phyloP scores from a whole-genome alignment of 2,329 filamentous ascomycete genomes.

The Aureobasidium sp. region DNA sequence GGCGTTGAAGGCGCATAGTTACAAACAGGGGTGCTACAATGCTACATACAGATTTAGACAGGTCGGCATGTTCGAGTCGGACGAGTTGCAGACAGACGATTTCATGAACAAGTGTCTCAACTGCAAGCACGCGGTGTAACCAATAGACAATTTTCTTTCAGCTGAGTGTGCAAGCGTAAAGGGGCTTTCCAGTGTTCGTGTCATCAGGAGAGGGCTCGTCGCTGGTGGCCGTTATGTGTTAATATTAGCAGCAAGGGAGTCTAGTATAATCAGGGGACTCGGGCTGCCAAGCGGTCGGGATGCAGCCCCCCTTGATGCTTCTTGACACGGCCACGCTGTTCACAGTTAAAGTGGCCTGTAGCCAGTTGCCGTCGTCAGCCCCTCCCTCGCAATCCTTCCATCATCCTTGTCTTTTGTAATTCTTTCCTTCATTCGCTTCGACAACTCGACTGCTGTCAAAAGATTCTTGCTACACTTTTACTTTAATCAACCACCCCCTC shows the following conservation, averaged over 20 bases:
- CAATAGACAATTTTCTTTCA: background rate
- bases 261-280: background rate
- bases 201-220: background rate
- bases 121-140: background rate
- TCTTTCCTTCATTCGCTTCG: background rate
- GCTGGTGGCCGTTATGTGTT: background rate
- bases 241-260: slow-evolving; percentile 9
- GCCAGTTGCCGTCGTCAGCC: background rate
- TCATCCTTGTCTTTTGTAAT: background rate
- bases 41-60: slow-evolving; percentile 9
- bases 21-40: background rate
- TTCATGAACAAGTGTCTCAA: background rate
- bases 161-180: background rate
- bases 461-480: background rate
- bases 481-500: background rate
- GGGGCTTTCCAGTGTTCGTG: background rate
- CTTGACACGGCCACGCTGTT: background rate
- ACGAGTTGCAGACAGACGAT: background rate
- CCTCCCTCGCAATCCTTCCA: background rate
- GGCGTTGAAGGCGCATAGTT: slow-evolving; percentile 10
- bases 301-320: background rate
- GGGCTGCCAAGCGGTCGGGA: background rate
- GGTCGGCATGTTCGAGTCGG: background rate
- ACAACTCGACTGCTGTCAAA: background rate
- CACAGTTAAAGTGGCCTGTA: background rate